Base-by-base conservation (phyloP, 2,329 filamentous ascomycete genomes). In the Fusarium tjaetaba region DNA sequence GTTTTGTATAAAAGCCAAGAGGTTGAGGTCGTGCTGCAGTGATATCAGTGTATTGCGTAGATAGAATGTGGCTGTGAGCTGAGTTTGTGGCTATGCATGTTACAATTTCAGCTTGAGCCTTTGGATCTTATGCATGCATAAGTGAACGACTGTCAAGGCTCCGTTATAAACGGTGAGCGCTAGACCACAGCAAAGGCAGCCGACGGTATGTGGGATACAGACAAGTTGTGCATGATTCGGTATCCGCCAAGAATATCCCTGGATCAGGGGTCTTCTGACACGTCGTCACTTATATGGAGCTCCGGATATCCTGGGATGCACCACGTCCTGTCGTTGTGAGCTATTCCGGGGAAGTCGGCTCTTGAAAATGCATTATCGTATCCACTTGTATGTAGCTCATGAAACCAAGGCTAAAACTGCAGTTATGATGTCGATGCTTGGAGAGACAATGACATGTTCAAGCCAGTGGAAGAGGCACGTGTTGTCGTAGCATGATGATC, bases 291-390 rank as follows among this genome's bases (percentile, higher is more conserved):
- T 55, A 45, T 55, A 68, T 38, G 58, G 51, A 57, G 51, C 67
- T 65, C 30, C 48, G 48, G 43, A 65, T 42, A 43, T 22, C 45
- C 36, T 70, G 67, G 66, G 57, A 70, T 70, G 36, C 38, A 53
- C 36, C 30, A 48, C 34, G n/a, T 62, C 24, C 56, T 62, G 38
- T 68, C 48, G 24, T 70, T 48, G 62, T 48, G 30, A 65, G 38
- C 51, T 65, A 52, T 46, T 65, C 66, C 66, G 66, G 67, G 66
- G 60, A 65, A 32, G 30, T 70, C 66, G 52, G 66, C 66, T 53
- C 45, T 58, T 13, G 24, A 45, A 48, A 24, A 45, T 32, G 42
- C 48, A 43, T 55, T 51, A 28, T 38, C 26, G 46, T 65, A 45
- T 43, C 67, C 67, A 65, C 59, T 43, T 32, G 41, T 43, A 52